A percentile compares a stretch with the other conserved stretches of the same genome.
Conservation (phyloP, 1,284 basidiomycete genomes). For the Malassezia equina region DNA sequence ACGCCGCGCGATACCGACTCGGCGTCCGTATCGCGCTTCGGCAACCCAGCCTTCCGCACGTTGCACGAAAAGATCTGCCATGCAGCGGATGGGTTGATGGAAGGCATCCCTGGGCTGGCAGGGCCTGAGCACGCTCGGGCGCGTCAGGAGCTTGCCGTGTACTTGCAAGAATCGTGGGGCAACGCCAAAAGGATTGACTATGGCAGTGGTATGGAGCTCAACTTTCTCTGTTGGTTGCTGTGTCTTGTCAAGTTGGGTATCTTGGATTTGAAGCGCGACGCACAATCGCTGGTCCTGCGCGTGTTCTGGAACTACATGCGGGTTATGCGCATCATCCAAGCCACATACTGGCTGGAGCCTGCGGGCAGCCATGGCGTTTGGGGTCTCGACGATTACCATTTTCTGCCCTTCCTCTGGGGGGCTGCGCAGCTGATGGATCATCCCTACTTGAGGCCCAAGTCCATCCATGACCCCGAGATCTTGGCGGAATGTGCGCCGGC, state of each 20-base stretch:
- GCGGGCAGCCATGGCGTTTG: slow-evolving; percentile 96
- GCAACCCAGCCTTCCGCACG: slow-evolving; percentile 87
- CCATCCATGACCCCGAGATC: slow-evolving; percentile 81
- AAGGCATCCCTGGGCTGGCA: slow-evolving; percentile 42
- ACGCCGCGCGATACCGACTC: slow-evolving; percentile 67
- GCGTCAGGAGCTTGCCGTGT: slow-evolving; percentile 53
- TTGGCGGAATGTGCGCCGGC: slow-evolving; percentile 83
- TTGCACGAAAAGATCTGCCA: slow-evolving; percentile 74
- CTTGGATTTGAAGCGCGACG: slow-evolving; percentile 57
- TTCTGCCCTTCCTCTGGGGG: slow-evolving; percentile 85
- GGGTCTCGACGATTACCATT: slow-evolving; percentile 97
- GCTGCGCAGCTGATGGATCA: slow-evolving; percentile 76
- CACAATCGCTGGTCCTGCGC: slow-evolving; percentile 65
- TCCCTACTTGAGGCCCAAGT: slow-evolving; percentile 78
- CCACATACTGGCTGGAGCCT: slow-evolving; percentile 93
- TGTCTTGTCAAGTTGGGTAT: slow-evolving; percentile 69
- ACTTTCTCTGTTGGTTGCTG: slow-evolving; percentile 93
- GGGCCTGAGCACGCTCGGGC: slow-evolving; percentile 16
- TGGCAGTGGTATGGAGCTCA: slow-evolving; percentile 96
- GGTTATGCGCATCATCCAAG: slow-evolving; percentile 79
- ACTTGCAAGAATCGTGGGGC: slow-evolving; percentile 83
- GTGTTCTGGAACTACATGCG: slow-evolving; percentile 66
- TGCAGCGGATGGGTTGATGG: slow-evolving; percentile 51
- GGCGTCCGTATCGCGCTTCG: slow-evolving; percentile 83
- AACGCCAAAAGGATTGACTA: slow-evolving; percentile 89